A percentile compares a stretch with the other conserved stretches of the same genome.
These are phyloP conservation scores for Leccinum boreale DNA, from an alignment of 768 basidiomycete genomes.

Conservation along the genomic window DNA sequence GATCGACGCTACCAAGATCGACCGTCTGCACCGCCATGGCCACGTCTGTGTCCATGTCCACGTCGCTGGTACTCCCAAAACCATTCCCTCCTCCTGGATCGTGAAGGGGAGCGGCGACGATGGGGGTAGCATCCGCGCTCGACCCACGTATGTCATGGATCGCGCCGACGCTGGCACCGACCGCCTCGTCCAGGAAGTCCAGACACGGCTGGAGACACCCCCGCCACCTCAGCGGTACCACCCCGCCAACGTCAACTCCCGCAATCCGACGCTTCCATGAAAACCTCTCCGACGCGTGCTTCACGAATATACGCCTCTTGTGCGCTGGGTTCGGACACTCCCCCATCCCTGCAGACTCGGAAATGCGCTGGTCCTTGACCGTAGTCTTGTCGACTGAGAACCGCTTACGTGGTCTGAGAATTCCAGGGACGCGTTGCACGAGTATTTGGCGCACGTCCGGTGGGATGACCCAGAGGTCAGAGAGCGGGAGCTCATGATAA, in stretches of 20 bases:
- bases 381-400: conserved; percentile 8
- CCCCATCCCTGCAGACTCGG: conserved; percentile 35
- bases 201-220: conserved; percentile 64
- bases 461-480: conserved; percentile 7
- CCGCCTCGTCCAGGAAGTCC: conserved; percentile 45
- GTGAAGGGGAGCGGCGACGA: too few species aligned
- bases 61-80: too few species aligned
- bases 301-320: conserved; percentile 42
- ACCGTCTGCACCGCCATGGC: too few species aligned
- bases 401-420: conserved; percentile 26
- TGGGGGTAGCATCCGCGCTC: too few species aligned
- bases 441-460: conserved; percentile 22
- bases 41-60: too few species aligned
- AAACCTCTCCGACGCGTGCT: conserved; percentile 53
- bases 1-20: too few species aligned
- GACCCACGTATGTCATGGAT: neutral
- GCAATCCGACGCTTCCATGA: conserved; percentile 62
- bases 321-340: conserved; percentile 45
- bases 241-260: conserved; percentile 44
- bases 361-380: neutral
- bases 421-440: conserved; percentile 26
- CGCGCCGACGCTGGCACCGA: neutral
- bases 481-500: neutral
- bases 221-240: conserved; percentile 42
- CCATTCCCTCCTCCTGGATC: too few species aligned